Conservation (phyloP, 345 rosid genomes). For the Eucalyptus erythrocorys region DNA sequence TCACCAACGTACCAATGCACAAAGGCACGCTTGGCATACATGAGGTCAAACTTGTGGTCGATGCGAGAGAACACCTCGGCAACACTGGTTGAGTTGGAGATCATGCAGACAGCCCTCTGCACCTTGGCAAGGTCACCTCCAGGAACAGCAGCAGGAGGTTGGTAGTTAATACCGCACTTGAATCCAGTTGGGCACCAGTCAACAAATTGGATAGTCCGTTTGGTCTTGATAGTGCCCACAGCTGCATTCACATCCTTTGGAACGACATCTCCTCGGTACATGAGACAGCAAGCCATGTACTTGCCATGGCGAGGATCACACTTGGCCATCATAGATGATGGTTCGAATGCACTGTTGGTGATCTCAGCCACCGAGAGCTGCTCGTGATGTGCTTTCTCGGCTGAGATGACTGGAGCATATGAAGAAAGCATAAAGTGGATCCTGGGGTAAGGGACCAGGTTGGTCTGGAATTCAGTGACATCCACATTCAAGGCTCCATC, state of each 20-base stretch:
- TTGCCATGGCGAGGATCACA: conserved; percentile 16
- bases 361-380: conserved; percentile 13
- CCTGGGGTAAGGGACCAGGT: conserved; percentile 17
- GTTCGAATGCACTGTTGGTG: conserved; percentile 11
- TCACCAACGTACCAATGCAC: conserved; percentile 9
- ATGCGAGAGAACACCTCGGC: conserved; percentile 7
- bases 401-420: conserved; percentile 13
- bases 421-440: conserved; percentile 17
- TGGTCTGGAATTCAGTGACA: conserved; percentile 18
- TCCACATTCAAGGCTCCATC: conserved; percentile 13
- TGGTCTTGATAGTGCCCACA: conserved; percentile 9
- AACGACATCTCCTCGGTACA: conserved; percentile 11
- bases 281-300: conserved; percentile 16
- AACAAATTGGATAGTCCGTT: conserved; percentile 10
- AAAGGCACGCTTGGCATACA: conserved; percentile 9
- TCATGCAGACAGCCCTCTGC: conserved; percentile 16
- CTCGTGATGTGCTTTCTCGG: conserved; percentile 9
- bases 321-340: conserved; percentile 10
- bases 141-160: conserved; percentile 8
- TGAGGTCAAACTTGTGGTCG: conserved; percentile 10
- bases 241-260: conserved; percentile 9
- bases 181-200: conserved; percentile 10
- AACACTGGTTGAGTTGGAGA: conserved; percentile 12
- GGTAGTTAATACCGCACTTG: conserved; percentile 9
- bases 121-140: conserved; percentile 15